Base-by-base conservation (phyloP, 2,329 filamentous ascomycete species). In the Plectosphaerella sp. region DNA sequence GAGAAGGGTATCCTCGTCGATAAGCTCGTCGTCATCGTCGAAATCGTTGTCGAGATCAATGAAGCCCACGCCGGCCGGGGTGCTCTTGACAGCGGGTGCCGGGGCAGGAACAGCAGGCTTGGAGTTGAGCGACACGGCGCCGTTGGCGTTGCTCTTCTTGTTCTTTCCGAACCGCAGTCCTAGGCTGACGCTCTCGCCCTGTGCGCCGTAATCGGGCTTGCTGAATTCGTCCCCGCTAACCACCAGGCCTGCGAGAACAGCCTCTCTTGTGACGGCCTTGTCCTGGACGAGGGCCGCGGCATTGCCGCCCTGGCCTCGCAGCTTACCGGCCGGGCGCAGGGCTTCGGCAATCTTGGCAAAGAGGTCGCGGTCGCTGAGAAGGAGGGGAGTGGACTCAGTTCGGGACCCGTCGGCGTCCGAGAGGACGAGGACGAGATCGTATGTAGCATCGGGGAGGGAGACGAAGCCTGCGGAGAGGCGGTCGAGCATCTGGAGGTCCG, bases 401-500 rank as follows among this genome's bases (percentile, higher is more conserved):
- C 78, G 72, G 47, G 84, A 77, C 58, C 85, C 84, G 64, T 90
- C 85, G 53, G 86, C 79, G 68, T 92, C 90, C 57, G 89, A 87
- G 57, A 97, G 84, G 50, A 99, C 80, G 47, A 97, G 81, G 43
- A 97, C 82, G 43, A 88, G 72, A 67, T 95, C 89, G 75, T 99
- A 99, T 51, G 89, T 88, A 47, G 82, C 75, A 50, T 81, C 61
- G 1, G 92, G 88, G 0, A 99, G 84, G 8, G 84, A 76, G 52
- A 94, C 89, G 37, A 96, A 78, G 56, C 91, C 91, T 36, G 89
- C 82, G 2, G 89, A 84, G 41, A 99, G 82, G 49, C 94, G 90
- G 73, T 99, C 94, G 56, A 99, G 88, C 94, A 99, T 99, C 71
- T 97, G 94, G 50, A 99, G 79, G 66, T 99, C 94, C 56, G 91